These are phyloP conservation scores for Talaromyces sp. DNA, from an alignment of 2,329 filamentous ascomycete genomes.

Conservation along the genomic window DNA sequence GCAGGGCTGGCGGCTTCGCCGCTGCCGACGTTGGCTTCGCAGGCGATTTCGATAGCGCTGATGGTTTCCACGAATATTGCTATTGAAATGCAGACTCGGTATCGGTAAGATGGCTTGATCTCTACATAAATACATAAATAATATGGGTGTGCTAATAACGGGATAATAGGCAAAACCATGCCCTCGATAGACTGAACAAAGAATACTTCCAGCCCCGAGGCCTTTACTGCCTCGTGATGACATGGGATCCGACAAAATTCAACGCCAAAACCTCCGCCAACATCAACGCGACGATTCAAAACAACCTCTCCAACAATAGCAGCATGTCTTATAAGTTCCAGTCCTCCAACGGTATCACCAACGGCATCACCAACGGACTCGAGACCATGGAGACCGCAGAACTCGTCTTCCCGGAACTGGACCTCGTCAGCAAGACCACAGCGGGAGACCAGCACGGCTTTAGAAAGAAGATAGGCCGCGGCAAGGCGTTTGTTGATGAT, in stretches of 20 bases:
- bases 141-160: too few relatives aligned
- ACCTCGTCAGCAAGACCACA: constrained; percentile 17
- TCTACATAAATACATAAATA: background rate
- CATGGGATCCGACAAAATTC: constrained; percentile 26
- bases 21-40: background rate
- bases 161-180: constrained; percentile 41
- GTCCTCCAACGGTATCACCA: constrained; percentile 34
- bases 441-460: constrained; percentile 14
- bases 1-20: background rate
- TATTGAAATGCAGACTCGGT: constrained; percentile 16
- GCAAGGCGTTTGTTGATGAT: constrained; percentile 5
- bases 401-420: constrained; percentile 44
- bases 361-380: constrained; percentile 28
- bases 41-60: constrained; percentile 4
- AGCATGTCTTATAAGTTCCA: constrained; percentile 18
- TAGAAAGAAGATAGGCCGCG: constrained; percentile 2
- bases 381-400: constrained; percentile 43
- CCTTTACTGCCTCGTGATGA: constrained; percentile 51
- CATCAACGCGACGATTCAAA: background rate
- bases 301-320: background rate
- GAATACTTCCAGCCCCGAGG: constrained; percentile 54
- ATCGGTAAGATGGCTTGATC: background rate
- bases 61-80: constrained; percentile 5
- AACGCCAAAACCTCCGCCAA: background rate
- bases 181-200: constrained; percentile 52